phyloP scores from a whole-genome alignment of 2,329 filamentous ascomycete genomes.

The Microcera coccophila region DNA sequence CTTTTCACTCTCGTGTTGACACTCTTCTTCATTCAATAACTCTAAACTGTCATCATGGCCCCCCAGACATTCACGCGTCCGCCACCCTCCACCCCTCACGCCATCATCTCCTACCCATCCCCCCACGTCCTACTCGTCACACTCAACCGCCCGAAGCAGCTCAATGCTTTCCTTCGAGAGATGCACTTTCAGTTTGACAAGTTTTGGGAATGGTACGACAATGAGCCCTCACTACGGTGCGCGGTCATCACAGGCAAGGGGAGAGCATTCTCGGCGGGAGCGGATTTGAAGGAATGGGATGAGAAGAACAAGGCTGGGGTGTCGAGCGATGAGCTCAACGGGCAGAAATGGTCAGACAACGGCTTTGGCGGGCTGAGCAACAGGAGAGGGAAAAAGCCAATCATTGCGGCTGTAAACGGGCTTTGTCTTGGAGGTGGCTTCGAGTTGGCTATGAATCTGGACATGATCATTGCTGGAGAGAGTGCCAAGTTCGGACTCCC shows the following conservation, averaged over 20 bases:
- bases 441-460: conserved; percentile 69
- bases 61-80: conserved; percentile 30
- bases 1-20: conserved; percentile 13
- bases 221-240: conserved; percentile 56
- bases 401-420: conserved; percentile 72
- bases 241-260: conserved; percentile 61
- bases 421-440: conserved; percentile 69
- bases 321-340: conserved; percentile 35
- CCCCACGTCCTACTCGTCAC: conserved; percentile 57
- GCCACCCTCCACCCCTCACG: conserved; percentile 41
- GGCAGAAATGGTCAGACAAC: conserved; percentile 38
- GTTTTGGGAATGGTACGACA: conserved; percentile 59
- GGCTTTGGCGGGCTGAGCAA: conserved; percentile 62
- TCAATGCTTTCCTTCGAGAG: conserved; percentile 53
- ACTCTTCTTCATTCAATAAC: conserved; percentile 6
- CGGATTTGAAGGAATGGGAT: conserved; percentile 63
- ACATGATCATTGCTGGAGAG: conserved; percentile 60
- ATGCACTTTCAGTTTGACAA: conserved; percentile 47
- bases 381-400: conserved; percentile 63
- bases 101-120: conserved; percentile 47
- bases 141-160: conserved; percentile 53
- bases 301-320: conserved; percentile 34
- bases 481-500: conserved; percentile 62
- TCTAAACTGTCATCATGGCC: conserved; percentile 19
- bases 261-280: conserved; percentile 63